phyloP scores from a whole-genome alignment of 2,329 filamentous ascomycete genomes.

The Xylariaceae sp. region DNA sequence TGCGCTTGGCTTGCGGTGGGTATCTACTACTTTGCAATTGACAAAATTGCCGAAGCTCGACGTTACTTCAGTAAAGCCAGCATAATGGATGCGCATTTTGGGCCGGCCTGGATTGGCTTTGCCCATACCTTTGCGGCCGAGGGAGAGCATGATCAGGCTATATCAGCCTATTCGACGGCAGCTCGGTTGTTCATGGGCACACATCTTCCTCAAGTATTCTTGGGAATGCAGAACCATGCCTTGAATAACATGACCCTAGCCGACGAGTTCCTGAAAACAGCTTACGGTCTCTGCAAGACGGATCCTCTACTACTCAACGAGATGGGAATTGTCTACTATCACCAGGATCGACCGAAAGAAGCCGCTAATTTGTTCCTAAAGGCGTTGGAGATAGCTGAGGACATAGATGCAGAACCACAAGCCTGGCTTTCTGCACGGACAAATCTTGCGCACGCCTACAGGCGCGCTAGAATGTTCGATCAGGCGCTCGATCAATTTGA shows the following conservation, averaged over 20 bases:
- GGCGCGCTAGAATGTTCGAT: conserved; percentile 62
- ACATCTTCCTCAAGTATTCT: conserved; percentile 88
- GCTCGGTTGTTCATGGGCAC: conserved; percentile 94
- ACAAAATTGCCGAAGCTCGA: conserved; percentile 85
- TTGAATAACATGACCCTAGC: conserved; percentile 92
- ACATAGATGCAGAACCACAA: conserved; percentile 74
- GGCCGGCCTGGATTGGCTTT: conserved; percentile 97
- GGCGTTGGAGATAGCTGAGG: conserved; percentile 70
- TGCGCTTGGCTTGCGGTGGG: conserved; percentile 93
- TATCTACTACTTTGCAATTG: conserved; percentile 86
- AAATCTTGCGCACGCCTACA: conserved; percentile 84
- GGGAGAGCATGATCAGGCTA: conserved; percentile 96
- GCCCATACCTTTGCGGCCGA: conserved; percentile 97
- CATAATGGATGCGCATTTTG: conserved; percentile 96
- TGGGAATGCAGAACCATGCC: conserved; percentile 97
- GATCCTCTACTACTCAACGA: conserved; percentile 93
- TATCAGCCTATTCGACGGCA: conserved; percentile 94
- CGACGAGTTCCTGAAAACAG: conserved; percentile 88
- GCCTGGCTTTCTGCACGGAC: conserved; percentile 80
- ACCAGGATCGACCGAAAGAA: conserved; percentile 72
- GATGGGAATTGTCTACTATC: conserved; percentile 92
- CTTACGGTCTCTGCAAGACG: conserved; percentile 73
- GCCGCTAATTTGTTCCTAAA: conserved; percentile 73
- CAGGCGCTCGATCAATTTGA: conserved; percentile 78
- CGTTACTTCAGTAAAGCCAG: conserved; percentile 96